A percentile compares a stretch with the other conserved stretches of the same genome.
These are phyloP conservation scores for Tolypocladium ophioglossoides DNA, from an alignment of 2,329 filamentous ascomycete genomes.

Conservation along the genomic window DNA sequence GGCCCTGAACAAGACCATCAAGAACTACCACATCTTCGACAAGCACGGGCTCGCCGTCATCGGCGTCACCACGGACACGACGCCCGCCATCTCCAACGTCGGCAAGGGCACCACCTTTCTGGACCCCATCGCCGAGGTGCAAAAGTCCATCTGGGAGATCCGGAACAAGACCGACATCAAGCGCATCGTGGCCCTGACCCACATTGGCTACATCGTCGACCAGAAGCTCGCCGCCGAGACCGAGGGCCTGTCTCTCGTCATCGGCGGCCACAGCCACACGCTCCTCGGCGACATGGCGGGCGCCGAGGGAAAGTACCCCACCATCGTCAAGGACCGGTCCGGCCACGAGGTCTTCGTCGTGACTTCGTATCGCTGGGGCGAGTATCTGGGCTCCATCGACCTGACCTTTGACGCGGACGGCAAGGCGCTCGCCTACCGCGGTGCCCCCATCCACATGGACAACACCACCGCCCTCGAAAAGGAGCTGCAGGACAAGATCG, in stretches of 20 bases:
- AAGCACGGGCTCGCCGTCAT: slow-evolving; percentile 52
- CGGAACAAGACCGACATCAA: slow-evolving; percentile 50
- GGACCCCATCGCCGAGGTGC: slow-evolving; percentile 46
- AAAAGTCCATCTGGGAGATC: slow-evolving; percentile 52
- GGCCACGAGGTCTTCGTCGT: slow-evolving; percentile 60
- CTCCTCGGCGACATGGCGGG: slow-evolving; percentile 48
- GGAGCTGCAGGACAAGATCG: slow-evolving; percentile 45
- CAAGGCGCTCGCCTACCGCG: slow-evolving; percentile 51
- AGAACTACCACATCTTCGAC: slow-evolving; percentile 55
- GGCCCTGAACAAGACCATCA: slow-evolving; percentile 50
- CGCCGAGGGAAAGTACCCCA: slow-evolving; percentile 51
- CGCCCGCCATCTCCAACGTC: slow-evolving; percentile 44
- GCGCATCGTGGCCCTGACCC: slow-evolving; percentile 55
- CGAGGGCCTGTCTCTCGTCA: slow-evolving; percentile 55
- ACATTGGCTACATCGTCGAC: slow-evolving; percentile 57
- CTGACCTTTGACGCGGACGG: slow-evolving; percentile 51
- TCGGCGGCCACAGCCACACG: slow-evolving; percentile 52
- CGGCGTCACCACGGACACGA: slow-evolving; percentile 35
- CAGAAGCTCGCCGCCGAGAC: slow-evolving; percentile 48
- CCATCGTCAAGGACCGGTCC: slow-evolving; percentile 47
- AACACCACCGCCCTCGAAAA: slow-evolving; percentile 48
- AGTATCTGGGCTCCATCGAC: slow-evolving; percentile 58
- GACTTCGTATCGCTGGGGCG: slow-evolving; percentile 57
- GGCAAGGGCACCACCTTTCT: slow-evolving; percentile 47
- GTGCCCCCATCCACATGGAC: slow-evolving; percentile 53